Evolutionary conservation across 2,329 filamentous ascomycete genomes (phyloP), one percentile per base, ranked within the genome.

Genomic region (Penicillium sp.): DNA sequence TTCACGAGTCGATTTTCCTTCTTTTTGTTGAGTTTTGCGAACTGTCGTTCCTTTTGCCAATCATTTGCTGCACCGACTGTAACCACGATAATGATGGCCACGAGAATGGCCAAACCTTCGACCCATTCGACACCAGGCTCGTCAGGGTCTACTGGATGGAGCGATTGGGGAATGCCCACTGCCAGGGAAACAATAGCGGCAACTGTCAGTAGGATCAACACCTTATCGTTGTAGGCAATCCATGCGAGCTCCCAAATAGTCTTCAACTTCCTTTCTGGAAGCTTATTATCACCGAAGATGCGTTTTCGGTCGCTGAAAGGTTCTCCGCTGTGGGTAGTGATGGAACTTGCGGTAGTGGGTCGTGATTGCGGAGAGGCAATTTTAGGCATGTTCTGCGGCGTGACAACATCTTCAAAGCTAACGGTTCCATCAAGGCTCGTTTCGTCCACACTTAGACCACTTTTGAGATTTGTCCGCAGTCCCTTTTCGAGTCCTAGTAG

Each of bases 161-260:
- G 79, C 1, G 87, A 85, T 65, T 91, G 86, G 63, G 90, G 91
- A 1, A 91, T 82, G 42, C 89, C 89, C 38, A 92, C 81, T 0
- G 84, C 85, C 26, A 92, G 77, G 2, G 89, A 91, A 34, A 92
- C 84, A n/a, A 83, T 77, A 1, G 88, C 89, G 7, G 88, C 88
- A 18, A 85, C 78, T 1, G 86, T 87, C 55, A 91, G 77, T 4
- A 91, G 74, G 51, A 91, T 88, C 48, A 91, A 76, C 10, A 92
- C 84, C 65, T 91, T 92, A 72, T 92, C 89, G 67, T 91, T 91
- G 74, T 90, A 90, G 1, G 88, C 88, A 64, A 90, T 87, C 89
- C 89, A 92, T 58, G 85, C 85, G 14, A 91, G 74, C 65, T 86
- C 79, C 56, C 87, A 77, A 47, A 91, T 84, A 36, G 78, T 85